These are phyloP conservation scores for Tricholoma bakamatsutake DNA, from an alignment of 768 basidiomycete species.

Conservation along the genomic window DNA sequence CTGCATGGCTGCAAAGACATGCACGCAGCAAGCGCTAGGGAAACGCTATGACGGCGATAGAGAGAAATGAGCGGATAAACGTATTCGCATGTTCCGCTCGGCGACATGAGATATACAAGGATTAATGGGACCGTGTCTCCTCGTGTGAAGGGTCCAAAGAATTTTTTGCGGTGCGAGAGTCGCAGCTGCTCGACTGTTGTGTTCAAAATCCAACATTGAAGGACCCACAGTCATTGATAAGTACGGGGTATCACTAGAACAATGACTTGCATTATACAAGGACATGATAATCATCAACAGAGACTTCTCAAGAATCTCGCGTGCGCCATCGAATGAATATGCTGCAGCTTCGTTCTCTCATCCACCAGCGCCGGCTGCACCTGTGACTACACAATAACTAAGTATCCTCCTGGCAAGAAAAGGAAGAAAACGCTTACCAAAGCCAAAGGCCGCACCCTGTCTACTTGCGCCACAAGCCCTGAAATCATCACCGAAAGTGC, in stretches of 20 bases:
- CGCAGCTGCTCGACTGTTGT: too few species aligned
- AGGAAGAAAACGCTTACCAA: conserved; percentile 41
- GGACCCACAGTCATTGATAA: not conserved
- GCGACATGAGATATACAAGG: too few species aligned
- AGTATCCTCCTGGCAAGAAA: conserved; percentile 11
- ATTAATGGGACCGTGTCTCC: too few species aligned
- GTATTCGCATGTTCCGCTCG: too few species aligned
- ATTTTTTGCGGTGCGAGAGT: too few species aligned
- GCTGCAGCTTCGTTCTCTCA: conserved; percentile 53
- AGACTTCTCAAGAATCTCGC: conserved; percentile 62
- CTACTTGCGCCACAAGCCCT: conserved; percentile 51
- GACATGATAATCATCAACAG: conserved; percentile 11
- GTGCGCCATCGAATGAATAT: conserved; percentile 58
- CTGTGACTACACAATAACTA: conserved; percentile 30
- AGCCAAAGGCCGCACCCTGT: conserved; percentile 52
- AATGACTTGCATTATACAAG: not conserved
- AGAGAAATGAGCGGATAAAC: too few species aligned
- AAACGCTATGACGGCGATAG: too few species aligned
- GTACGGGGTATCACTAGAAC: not conserved
- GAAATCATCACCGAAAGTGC: conserved; percentile 71
- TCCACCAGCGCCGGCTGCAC: conserved; percentile 42
- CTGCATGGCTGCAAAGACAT: too few species aligned
- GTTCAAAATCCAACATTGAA: too few species aligned
- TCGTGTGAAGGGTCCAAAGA: too few species aligned
- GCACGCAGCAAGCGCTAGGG: too few species aligned